phyloP scores from a whole-genome alignment of 345 rosid species.

The Ceriops tagal region DNA sequence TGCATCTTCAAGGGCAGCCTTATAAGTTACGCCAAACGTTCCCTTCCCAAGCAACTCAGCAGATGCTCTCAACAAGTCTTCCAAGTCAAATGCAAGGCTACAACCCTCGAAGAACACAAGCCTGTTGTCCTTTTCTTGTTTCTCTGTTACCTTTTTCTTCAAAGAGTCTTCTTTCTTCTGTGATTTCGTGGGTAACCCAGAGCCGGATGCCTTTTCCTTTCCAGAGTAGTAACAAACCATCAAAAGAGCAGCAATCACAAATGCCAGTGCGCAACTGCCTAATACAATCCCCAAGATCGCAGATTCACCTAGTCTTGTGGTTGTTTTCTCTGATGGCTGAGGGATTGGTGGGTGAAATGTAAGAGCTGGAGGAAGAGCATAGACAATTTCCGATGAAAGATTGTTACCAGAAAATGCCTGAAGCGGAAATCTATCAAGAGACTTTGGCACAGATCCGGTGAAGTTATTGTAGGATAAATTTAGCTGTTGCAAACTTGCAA shows the following conservation, averaged over 20 bases:
- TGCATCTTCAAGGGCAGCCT: constrained; percentile 34
- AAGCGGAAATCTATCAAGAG: constrained; percentile 24
- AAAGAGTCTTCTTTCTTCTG: constrained; percentile 18
- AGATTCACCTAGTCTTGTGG: constrained; percentile 13
- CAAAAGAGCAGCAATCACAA: constrained; percentile 16
- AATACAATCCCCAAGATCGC: constrained; percentile 28
- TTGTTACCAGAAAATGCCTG: constrained; percentile 26
- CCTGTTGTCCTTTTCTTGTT: constrained; percentile 19
- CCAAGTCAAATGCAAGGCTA: constrained; percentile 36
- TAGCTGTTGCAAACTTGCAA: constrained; percentile 24
- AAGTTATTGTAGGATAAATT: constrained; percentile 24
- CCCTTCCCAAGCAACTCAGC: constrained; percentile 37
- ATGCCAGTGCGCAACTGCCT: constrained; percentile 18
- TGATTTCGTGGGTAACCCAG: constrained; percentile 10
- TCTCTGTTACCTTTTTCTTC: constrained; percentile 11
- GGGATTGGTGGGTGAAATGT: constrained; percentile 23
- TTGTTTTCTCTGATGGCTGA: constrained; percentile 20
- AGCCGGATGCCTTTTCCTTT: constrained; percentile 5
- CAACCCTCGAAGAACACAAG: constrained; percentile 31
- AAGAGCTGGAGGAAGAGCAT: constrained; percentile 24
- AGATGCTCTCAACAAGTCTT: constrained; percentile 33
- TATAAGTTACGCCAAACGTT: constrained; percentile 28
- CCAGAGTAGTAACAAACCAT: constrained; percentile 21
- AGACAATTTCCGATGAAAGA: constrained; percentile 10
- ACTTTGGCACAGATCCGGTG: constrained; percentile 17